Evolutionary conservation across 371 early-diverging fungal species (phyloP), one percentile per base, ranked within the genome.

Genomic region (Hamiltosporidium tvaerminnensis): DNA sequence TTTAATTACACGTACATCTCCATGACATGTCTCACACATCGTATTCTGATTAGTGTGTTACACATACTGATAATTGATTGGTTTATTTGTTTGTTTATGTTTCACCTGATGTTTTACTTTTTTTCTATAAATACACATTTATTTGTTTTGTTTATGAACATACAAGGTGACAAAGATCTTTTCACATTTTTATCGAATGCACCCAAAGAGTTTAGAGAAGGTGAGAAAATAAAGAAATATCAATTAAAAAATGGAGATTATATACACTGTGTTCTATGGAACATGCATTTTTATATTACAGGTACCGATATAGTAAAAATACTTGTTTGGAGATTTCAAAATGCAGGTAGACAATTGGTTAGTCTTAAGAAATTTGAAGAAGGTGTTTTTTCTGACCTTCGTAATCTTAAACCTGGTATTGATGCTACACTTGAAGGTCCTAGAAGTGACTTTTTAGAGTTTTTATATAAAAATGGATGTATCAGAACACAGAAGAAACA

Each of bases 341-440:
- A 59, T 85, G 88, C 77, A 84, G 88, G 57, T 80, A 61, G 96
- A 23, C 88, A 86, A 9, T 86, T 96, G 32, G 78, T 77, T 47
- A 86, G 87, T 68, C 79, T 87, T 63, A 95, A 95, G 73, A 97
- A 97, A 81, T 96, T 97, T 77, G 96, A 96, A 75, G 98, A 96
- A 76, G 98, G 96, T 55, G 85, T 98, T 14, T 97, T 98, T 74
- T 78, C 79, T 53, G 98, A 98, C 72, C 81, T 98, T 66, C 81
- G 98, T 53, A 91, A 91, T 70, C 81, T 98, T 50, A 96, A 96
- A 81, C 93, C 95, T 9, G 94, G 95, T 23, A 83, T 86, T 23
- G 93, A 93, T 77, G 92, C 95, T 37, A 83, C 87, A 1, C 82
- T 96, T 36, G 96, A 96, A 78, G 88, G 88, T 65, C 92, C 94